Evolutionary conservation across 1,284 basidiomycete genomes (phyloP).

Genomic region (Neolentinus lepideus): DNA sequence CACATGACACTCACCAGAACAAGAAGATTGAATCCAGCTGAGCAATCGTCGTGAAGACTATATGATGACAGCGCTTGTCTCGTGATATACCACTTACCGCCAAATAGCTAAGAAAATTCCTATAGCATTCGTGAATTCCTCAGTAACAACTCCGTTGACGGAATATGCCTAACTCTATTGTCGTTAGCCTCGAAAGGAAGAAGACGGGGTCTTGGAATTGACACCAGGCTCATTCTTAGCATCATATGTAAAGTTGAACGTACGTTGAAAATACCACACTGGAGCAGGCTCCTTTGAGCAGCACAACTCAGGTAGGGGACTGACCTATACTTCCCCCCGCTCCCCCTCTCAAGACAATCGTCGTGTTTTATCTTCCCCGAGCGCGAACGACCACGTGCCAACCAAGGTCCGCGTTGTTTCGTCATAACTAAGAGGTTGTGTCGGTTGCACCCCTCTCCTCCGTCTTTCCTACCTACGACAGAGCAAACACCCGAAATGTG

Average conservation of each 20-base stretch:
- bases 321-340: no score
- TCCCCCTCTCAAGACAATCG: background rate
- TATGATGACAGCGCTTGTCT: background rate
- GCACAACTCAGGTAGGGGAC: background rate
- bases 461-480: slow-evolving; percentile 13
- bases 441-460: background rate
- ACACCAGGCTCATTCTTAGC: slow-evolving; percentile 20
- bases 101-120: slow-evolving; percentile 20
- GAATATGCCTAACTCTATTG: slow-evolving; percentile 16
- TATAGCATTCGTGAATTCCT: slow-evolving; percentile 15
- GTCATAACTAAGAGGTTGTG: slow-evolving; percentile 15
- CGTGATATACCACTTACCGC: slow-evolving; percentile 1
- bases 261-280: slow-evolving; percentile 21
- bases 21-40: slow-evolving; percentile 9
- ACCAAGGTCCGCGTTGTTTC: slow-evolving; percentile 21
- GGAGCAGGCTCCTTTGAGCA: background rate
- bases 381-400: slow-evolving; percentile 24
- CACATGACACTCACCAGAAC: slow-evolving; percentile 6
- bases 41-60: background rate
- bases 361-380: slow-evolving; percentile 20
- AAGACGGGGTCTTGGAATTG: slow-evolving; percentile 5
- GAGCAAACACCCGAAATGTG: slow-evolving; percentile 20
- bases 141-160: slow-evolving; percentile 11
- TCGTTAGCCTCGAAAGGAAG: background rate
- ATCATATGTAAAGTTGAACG: slow-evolving; percentile 22